Evolutionary conservation across 257 asterid species (phyloP).

Genomic region (Sherardia arvensis): DNA sequence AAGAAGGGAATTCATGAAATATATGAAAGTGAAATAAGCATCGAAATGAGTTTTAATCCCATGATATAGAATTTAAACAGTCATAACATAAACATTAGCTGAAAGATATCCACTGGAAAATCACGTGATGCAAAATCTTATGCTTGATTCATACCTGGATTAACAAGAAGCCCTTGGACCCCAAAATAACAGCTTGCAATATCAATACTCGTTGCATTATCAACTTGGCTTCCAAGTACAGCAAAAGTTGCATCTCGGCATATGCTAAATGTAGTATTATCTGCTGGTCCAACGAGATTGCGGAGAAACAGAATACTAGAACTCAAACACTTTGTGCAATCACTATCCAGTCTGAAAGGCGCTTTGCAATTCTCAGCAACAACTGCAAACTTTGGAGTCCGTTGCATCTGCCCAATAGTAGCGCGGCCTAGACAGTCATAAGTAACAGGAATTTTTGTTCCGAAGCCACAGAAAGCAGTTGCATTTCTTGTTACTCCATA

Average conservation of each 20-base stretch:
- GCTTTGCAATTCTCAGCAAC: slow-evolving; percentile 52
- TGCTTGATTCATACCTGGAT: slow-evolving; percentile 37
- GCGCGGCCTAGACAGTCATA: slow-evolving; percentile 76
- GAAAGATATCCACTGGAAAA: neutral
- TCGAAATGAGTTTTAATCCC: neutral
- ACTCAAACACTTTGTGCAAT: slow-evolving; percentile 78
- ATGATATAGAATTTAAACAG: neutral
- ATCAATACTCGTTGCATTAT: slow-evolving; percentile 41
- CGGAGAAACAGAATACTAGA: slow-evolving; percentile 70
- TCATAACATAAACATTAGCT: neutral
- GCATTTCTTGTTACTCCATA: slow-evolving; percentile 67
- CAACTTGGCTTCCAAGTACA: slow-evolving; percentile 73
- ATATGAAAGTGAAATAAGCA: neutral
- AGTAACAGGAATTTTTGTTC: slow-evolving; percentile 73
- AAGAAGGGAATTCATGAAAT: neutral
- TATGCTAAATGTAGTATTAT: slow-evolving; percentile 71
- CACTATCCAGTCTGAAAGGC: slow-evolving; percentile 36
- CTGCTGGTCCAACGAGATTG: slow-evolving; percentile 58
- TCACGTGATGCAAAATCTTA: neutral
- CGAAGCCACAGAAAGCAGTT: slow-evolving; percentile 64
- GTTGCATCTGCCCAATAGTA: slow-evolving; percentile 63
- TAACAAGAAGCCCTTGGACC: slow-evolving; percentile 47
- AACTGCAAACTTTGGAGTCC: slow-evolving; percentile 52
- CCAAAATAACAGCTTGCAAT: slow-evolving; percentile 88
- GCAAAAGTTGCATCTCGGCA: slow-evolving; percentile 93